Evolutionary conservation across 345 rosid genomes (phyloP).

Genomic region (Zanthoxylum bungeanum): DNA sequence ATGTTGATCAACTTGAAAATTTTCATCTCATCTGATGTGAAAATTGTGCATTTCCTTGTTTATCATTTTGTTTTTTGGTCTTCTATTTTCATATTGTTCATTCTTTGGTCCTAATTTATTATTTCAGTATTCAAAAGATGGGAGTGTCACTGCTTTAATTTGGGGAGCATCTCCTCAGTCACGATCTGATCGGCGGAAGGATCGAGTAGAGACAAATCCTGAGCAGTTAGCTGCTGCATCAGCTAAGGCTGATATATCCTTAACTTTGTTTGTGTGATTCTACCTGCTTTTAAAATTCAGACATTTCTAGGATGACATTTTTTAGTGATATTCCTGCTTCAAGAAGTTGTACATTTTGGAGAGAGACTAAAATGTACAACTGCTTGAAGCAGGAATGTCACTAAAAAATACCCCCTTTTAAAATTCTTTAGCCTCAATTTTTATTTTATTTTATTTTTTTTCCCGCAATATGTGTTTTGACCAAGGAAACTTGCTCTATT

Average conservation of each 20-base stretch:
- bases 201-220: conserved; percentile 96
- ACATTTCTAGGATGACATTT: too few species aligned
- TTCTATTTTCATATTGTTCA: neutral
- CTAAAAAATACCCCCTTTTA: neutral
- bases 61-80: neutral
- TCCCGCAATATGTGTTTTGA: conserved; percentile 4
- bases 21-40: neutral
- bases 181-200: conserved; percentile 91
- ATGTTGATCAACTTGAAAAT: too few species aligned
- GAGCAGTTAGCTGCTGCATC: conserved; percentile 99
- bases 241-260: conserved; percentile 99
- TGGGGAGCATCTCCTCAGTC: conserved; percentile 99
- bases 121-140: conserved; percentile 65
- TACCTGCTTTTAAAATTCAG: neutral
- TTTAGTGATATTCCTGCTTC: too few species aligned
- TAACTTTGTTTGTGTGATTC: conserved; percentile 16
- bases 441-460: too few species aligned
- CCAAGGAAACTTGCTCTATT: neutral
- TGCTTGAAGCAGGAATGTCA: too few species aligned
- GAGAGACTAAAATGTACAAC: too few species aligned
- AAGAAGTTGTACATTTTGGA: too few species aligned
- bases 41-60: neutral
- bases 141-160: conserved; percentile 75
- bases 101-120: conserved; percentile 20
- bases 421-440: neutral